Conservation (phyloP, 306 rosid genomes). For the Comarum palustre region DNA sequence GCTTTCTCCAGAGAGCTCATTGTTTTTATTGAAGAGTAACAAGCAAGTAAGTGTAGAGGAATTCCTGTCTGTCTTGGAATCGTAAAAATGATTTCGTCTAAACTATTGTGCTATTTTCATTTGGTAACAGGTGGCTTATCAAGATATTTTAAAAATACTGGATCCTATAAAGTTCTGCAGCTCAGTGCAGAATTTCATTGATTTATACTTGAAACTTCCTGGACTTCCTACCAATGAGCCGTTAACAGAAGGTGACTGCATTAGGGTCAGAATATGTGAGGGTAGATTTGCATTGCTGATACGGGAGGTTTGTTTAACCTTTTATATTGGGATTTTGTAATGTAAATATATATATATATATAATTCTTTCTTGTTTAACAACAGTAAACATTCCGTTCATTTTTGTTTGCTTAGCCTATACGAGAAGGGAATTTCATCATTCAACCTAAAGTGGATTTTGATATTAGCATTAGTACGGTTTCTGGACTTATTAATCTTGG, state of each 20-base stretch:
- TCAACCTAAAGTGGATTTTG: constrained; percentile 99
- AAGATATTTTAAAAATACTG: constrained; percentile 85
- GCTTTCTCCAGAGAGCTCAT: constrained; percentile 96
- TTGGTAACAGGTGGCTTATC: constrained; percentile 72
- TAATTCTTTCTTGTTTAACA: neutral
- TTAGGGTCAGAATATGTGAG: constrained; percentile 96
- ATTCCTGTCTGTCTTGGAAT: constrained; percentile 21
- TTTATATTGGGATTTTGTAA: neutral
- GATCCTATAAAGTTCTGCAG: constrained; percentile 91
- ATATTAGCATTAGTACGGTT: constrained; percentile 87
- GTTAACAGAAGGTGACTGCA: constrained; percentile 88
- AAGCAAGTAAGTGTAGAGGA: constrained; percentile 54
- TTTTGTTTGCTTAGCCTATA: constrained; percentile 63
- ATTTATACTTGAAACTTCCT: constrained; percentile 85
- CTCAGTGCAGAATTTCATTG: constrained; percentile 91
- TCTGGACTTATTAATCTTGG: constrained; percentile 98
- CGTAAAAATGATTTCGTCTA: constrained; percentile 9
- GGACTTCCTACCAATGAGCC: constrained; percentile 85
- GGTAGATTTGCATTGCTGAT: constrained; percentile 95
- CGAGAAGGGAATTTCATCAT: constrained; percentile 96
- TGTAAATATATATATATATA: neutral
- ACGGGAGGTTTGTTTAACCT: constrained; percentile 66
- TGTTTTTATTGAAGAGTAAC: constrained; percentile 93
- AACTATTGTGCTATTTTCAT: constrained; percentile 25
- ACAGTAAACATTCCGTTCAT: neutral